These are phyloP conservation scores for Plantago rigida DNA, from an alignment of 305 asterid species.

Conservation along the genomic window DNA sequence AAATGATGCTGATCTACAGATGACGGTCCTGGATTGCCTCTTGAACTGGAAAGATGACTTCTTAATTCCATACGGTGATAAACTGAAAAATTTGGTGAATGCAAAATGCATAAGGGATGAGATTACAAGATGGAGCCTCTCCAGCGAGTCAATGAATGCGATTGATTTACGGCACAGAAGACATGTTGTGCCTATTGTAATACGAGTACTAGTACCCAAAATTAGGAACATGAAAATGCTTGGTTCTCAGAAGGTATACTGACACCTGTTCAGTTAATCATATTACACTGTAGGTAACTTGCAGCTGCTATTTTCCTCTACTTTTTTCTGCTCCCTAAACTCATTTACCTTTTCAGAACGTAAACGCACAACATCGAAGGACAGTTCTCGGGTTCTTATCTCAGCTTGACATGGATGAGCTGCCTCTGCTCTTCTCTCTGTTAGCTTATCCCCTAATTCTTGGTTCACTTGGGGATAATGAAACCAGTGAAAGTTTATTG, in stretches of 20 bases:
- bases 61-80: constrained; percentile 61
- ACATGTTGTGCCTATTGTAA: constrained; percentile 63
- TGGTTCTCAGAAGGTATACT: constrained; percentile 67
- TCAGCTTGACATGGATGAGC: constrained; percentile 79
- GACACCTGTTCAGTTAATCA: constrained; percentile 1
- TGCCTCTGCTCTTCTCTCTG: constrained; percentile 72
- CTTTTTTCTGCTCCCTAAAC: constrained; percentile 19
- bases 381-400: constrained; percentile 81
- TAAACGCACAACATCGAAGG: constrained; percentile 62
- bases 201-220: constrained; percentile 70
- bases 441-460: constrained; percentile 56
- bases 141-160: constrained; percentile 45
- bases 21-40: constrained; percentile 82
- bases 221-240: constrained; percentile 73
- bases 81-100: constrained; percentile 63
- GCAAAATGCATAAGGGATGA: constrained; percentile 66
- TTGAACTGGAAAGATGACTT: constrained; percentile 81
- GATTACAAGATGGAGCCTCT: constrained; percentile 84
- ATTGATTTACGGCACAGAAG: constrained; percentile 58
- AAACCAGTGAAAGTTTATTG: constrained; percentile 26
- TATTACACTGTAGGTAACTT: constrained; percentile 9
- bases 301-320: constrained; percentile 9
- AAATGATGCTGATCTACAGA: constrained; percentile 79
- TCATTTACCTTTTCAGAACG: constrained; percentile 44
- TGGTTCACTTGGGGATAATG: constrained; percentile 39